Base-by-base conservation (phyloP, 352 stramenopile species). In the Albugo candida region DNA sequence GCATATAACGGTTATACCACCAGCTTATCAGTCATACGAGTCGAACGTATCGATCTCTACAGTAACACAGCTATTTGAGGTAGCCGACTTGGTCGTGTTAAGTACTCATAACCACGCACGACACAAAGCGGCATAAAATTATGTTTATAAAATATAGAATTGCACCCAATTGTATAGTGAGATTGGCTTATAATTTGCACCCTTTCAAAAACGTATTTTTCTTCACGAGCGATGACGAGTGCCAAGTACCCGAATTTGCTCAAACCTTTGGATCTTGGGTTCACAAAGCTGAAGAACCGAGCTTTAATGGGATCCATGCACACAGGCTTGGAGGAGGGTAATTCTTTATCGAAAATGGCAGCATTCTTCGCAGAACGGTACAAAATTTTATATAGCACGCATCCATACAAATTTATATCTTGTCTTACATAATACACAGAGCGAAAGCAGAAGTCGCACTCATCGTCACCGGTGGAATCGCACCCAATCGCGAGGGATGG, bases 321-420 rank as follows among this genome's bases (percentile, higher is more conserved):
- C 64, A 92, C 81, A 46, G 83, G 83, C 11, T 67, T 95, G 13
- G 83, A 95, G 43, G 83, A 95, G 56, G 68, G 67, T 40, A 71
- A 67, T 54, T 65, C 65, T 10, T 69, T 87, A 46, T 69, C 64
- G 36, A 63, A 65, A 14, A 93, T 98, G 63, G 94, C 86, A 5
- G 68, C 73, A 36, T 98, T 97, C 63, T 98, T 97, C 64, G 81
- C 79, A 20, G 81, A 95, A 59, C 73, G 93, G 66, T 78, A 37
- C 18, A 48, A 56, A 36, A 24, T 19, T 14, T 43, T 24, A 48
- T 6, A 35, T 17, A 41, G 12, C 37, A 13, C 13, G n/a, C 12
- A 5, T 40, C 1, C 2, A 49, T 19, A 19, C 6, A 17, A 18
- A 0, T 34, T 49, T 36, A 14, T 24, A 18, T n/a, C n/a, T 17